Evolutionary conservation across 306 rosid genomes (phyloP).

Genomic region (Medicago ruthenica): DNA sequence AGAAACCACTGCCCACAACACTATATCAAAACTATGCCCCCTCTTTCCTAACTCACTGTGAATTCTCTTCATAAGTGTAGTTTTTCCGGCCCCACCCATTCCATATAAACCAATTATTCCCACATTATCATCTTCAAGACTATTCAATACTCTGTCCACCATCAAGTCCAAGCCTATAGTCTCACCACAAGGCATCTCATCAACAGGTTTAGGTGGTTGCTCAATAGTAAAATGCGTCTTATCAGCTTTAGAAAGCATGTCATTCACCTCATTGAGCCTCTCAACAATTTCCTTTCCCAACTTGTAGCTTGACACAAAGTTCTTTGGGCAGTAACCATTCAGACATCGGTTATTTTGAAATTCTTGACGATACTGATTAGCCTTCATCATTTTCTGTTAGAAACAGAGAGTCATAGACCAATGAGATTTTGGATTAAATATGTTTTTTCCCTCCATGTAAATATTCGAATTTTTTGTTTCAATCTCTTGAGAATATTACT

Average conservation of each 20-base stretch:
- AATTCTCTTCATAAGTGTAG: constrained; percentile 36
- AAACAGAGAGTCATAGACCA: not conserved
- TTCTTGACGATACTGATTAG: not conserved
- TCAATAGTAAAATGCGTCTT: not conserved
- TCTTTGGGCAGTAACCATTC: constrained; percentile 8
- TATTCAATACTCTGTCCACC: constrained; percentile 20
- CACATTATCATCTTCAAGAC: constrained; percentile 26
- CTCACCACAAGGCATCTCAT: constrained; percentile 16
- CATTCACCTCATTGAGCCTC: not conserved
- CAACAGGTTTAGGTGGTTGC: not conserved
- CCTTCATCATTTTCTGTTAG: not conserved
- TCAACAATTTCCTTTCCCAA: not conserved
- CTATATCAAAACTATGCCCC: not conserved
- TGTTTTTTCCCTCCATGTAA: too few relatives aligned
- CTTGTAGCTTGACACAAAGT: constrained; percentile 25
- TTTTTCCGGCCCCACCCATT: constrained; percentile 39
- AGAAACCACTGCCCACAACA: constrained; percentile 40
- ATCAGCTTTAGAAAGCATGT: not conserved
- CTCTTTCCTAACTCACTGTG: constrained; percentile 11
- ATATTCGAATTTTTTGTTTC: too few relatives aligned
- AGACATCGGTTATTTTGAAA: not conserved
- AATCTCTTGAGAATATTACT: too few relatives aligned
- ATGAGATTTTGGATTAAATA: too few relatives aligned
- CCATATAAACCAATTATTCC: constrained; percentile 46
- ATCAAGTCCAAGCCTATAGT: constrained; percentile 31